phyloP scores from a whole-genome alignment of 768 basidiomycete species.

The Leucosporidium yakuticum region DNA sequence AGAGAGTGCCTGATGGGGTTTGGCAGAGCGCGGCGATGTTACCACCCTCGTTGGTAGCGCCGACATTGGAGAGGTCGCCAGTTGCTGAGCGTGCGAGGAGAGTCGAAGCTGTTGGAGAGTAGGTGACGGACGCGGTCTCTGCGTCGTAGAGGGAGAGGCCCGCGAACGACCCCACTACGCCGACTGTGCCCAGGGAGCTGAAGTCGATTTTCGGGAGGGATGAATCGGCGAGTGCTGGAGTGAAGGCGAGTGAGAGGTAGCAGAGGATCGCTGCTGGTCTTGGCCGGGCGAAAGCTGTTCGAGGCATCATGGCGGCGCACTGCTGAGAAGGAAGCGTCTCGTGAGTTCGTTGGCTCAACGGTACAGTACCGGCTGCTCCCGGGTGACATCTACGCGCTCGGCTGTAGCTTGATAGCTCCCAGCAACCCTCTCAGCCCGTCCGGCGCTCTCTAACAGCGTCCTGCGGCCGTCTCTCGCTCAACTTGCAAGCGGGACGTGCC shows the following conservation, averaged over 20 bases:
- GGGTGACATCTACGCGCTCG: too few species aligned
- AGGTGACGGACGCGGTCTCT: slow-evolving; percentile 50
- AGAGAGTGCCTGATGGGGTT: slow-evolving; percentile 38
- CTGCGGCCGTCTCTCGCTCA: too few species aligned
- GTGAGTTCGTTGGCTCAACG: too few species aligned
- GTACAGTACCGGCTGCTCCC: too few species aligned
- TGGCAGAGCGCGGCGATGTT: slow-evolving; percentile 65
- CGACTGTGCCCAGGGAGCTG: slow-evolving; percentile 82
- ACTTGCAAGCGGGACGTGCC: too few species aligned
- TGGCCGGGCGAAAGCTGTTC: not conserved
- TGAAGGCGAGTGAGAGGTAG: not conserved
- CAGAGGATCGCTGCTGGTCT: not conserved
- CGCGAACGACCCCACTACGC: slow-evolving; percentile 77
- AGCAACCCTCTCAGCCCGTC: too few species aligned
- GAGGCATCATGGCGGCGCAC: not conserved
- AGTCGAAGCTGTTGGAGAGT: slow-evolving; percentile 59
- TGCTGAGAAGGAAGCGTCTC: not conserved
- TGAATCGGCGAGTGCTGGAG: slow-evolving; percentile 3
- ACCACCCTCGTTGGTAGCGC: slow-evolving; percentile 74
- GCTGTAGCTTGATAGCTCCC: too few species aligned
- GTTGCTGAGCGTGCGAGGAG: slow-evolving; percentile 45
- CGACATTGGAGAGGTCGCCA: slow-evolving; percentile 64
- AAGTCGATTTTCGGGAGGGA: slow-evolving; percentile 52
- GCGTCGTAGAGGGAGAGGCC: slow-evolving; percentile 74
- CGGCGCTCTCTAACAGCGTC: too few species aligned